These are phyloP conservation scores for Vitis riparia DNA, from an alignment of 164 flowering plant species.

Conservation along the genomic window DNA sequence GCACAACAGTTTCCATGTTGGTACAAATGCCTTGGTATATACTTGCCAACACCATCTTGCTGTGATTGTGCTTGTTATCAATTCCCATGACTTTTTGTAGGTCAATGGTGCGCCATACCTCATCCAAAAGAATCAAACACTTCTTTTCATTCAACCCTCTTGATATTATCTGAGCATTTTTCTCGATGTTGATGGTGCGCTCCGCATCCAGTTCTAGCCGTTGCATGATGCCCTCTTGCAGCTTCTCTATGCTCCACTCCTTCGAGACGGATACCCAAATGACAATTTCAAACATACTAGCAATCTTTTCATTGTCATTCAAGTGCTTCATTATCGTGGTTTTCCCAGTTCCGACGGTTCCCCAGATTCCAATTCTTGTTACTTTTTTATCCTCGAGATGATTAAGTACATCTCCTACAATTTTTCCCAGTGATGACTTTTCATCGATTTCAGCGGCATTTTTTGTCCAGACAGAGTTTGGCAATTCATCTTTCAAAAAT, in stretches of 20 bases:
- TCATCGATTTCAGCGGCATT: background rate
- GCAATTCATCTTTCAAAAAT: background rate
- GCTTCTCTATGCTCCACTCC: conserved; percentile 1
- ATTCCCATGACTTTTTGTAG: conserved; percentile 18
- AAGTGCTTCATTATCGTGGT: conserved; percentile 22
- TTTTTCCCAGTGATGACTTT: background rate
- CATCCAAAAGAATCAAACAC: conserved; percentile 33
- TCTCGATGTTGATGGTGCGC: background rate
- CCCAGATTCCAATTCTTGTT: conserved; percentile 23
- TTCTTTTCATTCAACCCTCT: conserved; percentile 9
- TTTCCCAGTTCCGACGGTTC: conserved; percentile 28
- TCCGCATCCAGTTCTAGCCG: conserved; percentile 9
- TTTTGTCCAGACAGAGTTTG: background rate
- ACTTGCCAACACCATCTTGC: conserved; percentile 26
- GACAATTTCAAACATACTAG: conserved; percentile 24
- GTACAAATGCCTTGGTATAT: conserved; percentile 1
- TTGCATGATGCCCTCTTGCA: conserved; percentile 12
- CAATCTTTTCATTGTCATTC: conserved; percentile 6
- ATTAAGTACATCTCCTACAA: conserved; percentile 7
- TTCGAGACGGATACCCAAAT: conserved; percentile 23
- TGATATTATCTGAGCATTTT: conserved; percentile 3
- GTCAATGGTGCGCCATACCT: conserved; percentile 9
- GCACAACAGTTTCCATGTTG: conserved; percentile 8
- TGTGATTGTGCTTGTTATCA: background rate
- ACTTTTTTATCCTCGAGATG: conserved; percentile 1